Conservation (phyloP, 495 filamentous ascomycete genomes). For the Paragyromitra xinjiangensis region DNA sequence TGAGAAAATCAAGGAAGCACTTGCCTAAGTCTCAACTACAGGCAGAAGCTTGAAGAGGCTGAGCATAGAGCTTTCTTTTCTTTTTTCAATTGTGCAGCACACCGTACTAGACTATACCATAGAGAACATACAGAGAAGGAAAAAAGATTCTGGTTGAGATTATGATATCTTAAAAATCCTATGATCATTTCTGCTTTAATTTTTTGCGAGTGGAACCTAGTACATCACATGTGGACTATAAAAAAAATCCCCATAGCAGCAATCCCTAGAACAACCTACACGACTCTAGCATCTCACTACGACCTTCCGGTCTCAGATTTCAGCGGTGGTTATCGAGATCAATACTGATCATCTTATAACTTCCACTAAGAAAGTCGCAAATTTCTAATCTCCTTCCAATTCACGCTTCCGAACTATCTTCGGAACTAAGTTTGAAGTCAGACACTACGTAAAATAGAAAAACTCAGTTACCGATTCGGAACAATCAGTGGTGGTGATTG, state of each 20-base stretch:
- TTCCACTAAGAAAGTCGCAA: too few relatives aligned
- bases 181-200: neutral
- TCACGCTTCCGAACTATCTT: neutral
- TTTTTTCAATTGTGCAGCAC: neutral
- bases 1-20: constrained; percentile 22
- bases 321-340: too few relatives aligned
- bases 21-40: constrained; percentile 12
- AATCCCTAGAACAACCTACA: neutral
- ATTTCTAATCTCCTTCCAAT: too few relatives aligned
- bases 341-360: neutral
- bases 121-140: neutral
- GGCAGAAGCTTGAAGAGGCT: neutral
- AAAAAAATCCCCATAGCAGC: neutral
- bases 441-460: neutral
- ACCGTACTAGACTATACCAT: constrained; percentile 11
- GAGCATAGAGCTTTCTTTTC: neutral
- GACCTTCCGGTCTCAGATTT: too few relatives aligned
- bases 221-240: neutral
- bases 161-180: neutral
- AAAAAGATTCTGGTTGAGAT: neutral
- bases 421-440: neutral
- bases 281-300: too few relatives aligned
- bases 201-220: neutral
- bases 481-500: neutral
- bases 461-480: neutral